Evolutionary conservation across 2,329 filamentous ascomycete genomes (phyloP), one percentile per base, ranked within the genome.

Genomic region (Dothidotthia symphoricarpi): DNA sequence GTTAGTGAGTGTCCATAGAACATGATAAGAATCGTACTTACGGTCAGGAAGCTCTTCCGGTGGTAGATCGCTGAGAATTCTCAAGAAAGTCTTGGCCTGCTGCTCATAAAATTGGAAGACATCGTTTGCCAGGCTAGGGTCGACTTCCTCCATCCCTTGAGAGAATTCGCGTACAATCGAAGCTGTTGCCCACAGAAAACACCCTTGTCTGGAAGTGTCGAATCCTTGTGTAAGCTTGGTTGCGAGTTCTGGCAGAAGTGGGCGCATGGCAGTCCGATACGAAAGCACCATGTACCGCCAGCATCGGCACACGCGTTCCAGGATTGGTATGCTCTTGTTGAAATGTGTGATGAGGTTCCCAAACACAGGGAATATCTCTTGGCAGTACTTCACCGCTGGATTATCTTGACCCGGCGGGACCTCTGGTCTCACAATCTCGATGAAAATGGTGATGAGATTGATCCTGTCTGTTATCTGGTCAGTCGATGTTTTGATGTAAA

Each of bases 201-300:
- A 96, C 10, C 93, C 93, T 68, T 98, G 91, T 44, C 83, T 81
- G 9, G 91, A 96, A 13, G 80, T 77, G 38, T 85, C 78, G 64
- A 98, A 98, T 4, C 91, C 90, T 47, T 77, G 78, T 1, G 88
- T 88, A 40, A 98, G 78, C 67, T 91, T 94, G 55, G 91, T 86
- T 13, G 93, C 94, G 69, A 98, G 82, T 14, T 82, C 78, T 1
- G 86, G 86, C 29, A 98, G 76, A 30, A 98, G 72, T 16, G 91
- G 89, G 11, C 85, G 81, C 75, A 94, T 95, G 34, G 86, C 86
- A 2, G 85, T 93, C 50, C 93, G 82, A 68, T 97, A 97, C 0
- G 90, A 95, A 42, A 97, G 88, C 26, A 98, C 81, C 87, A 97
- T 96, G 64, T 91, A 86, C 47, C 94, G 82, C 89, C 91, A 98